These are phyloP conservation scores for Fraxinus baroniana DNA, from an alignment of 305 asterid species.

Conservation along the genomic window DNA sequence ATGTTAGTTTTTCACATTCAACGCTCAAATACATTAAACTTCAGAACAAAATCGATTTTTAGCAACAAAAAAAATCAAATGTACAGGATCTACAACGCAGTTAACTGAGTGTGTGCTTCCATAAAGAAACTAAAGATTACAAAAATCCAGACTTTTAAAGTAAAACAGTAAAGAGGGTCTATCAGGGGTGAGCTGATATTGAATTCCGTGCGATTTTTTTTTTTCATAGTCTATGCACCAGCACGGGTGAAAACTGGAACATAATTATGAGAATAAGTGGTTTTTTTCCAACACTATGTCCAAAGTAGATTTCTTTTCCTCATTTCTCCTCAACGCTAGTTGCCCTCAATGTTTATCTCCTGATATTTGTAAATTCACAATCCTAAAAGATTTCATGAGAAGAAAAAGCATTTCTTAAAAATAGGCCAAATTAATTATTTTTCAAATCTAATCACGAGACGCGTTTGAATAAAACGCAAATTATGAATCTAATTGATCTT, in stretches of 20 bases:
- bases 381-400: background rate
- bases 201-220: background rate
- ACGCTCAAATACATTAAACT: background rate
- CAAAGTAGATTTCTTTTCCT: background rate
- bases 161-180: background rate
- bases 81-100: background rate
- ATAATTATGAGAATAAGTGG: background rate
- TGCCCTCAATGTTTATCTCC: background rate
- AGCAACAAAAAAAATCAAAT: background rate
- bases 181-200: background rate
- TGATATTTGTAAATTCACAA: background rate
- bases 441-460: background rate
- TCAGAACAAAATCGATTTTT: background rate
- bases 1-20: background rate
- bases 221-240: background rate
- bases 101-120: background rate
- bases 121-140: background rate
- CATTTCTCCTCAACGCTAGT: background rate
- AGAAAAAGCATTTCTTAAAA: background rate
- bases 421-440: background rate
- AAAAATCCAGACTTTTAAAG: background rate
- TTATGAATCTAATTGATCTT: conserved; percentile 22
- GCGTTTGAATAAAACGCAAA: background rate
- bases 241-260: background rate
- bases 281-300: background rate